phyloP scores from a whole-genome alignment of 2,329 filamentous ascomycete species.

The Xylaria multiplex region DNA sequence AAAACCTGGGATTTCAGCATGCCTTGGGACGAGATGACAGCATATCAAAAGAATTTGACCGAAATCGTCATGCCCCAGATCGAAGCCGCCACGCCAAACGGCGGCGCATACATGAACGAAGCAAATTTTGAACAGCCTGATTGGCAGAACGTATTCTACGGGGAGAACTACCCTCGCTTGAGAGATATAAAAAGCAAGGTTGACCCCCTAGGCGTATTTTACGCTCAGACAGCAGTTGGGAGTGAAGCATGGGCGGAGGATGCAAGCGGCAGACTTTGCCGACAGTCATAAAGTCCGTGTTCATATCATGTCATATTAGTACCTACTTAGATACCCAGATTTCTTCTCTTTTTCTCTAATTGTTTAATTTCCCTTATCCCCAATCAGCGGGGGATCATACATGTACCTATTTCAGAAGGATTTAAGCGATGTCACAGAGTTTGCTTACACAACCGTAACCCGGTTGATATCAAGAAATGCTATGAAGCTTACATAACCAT shows the following conservation, averaged over 20 bases:
- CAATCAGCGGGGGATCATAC: too few relatives aligned
- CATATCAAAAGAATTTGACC: slow-evolving; percentile 30
- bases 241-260: slow-evolving; percentile 51
- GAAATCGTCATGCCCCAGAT: slow-evolving; percentile 35
- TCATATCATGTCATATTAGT: not conserved
- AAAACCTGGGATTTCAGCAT: slow-evolving; percentile 10
- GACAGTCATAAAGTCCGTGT: not conserved
- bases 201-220: slow-evolving; percentile 58
- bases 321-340: too few relatives aligned
- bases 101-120: slow-evolving; percentile 62
- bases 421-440: too few relatives aligned
- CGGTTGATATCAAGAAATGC: too few relatives aligned
- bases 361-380: too few relatives aligned
- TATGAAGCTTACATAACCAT: slow-evolving; percentile 5
- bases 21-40: slow-evolving; percentile 3
- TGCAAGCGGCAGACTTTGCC: slow-evolving; percentile 6
- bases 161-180: slow-evolving; percentile 53
- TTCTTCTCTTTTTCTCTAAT: too few relatives aligned
- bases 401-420: too few relatives aligned
- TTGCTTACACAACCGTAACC: too few relatives aligned
- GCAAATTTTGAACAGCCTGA: slow-evolving; percentile 59
- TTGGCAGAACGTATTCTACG: slow-evolving; percentile 59
- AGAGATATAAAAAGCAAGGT: slow-evolving; percentile 57
- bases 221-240: slow-evolving; percentile 59
- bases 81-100: slow-evolving; percentile 46